Conservation (phyloP, 2,329 filamentous ascomycete species). For the Boeremia exigua region DNA sequence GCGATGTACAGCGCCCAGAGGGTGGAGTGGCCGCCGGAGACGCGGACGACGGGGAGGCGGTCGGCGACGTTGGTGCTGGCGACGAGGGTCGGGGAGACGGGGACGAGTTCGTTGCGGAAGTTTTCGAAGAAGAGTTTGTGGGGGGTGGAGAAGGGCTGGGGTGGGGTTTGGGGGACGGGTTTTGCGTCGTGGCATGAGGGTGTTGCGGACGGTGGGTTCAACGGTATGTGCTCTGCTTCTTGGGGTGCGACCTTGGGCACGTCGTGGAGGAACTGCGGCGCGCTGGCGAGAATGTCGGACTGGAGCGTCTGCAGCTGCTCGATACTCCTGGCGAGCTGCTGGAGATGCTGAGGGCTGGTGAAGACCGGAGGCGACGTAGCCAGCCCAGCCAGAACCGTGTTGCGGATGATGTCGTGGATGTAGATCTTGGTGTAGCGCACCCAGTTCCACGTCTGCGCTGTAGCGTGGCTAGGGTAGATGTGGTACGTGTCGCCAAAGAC, state of each 20-base stretch:
- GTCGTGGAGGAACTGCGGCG: constrained; percentile 45
- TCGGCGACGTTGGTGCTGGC: constrained; percentile 12
- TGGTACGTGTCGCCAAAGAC: constrained; percentile 41
- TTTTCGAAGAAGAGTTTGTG: constrained; percentile 20
- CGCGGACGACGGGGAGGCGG: constrained; percentile 39
- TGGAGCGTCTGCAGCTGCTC: constrained; percentile 34
- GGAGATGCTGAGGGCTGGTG: constrained; percentile 23
- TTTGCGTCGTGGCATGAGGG: not conserved
- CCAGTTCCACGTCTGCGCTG: constrained; percentile 45
- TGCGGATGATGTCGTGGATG: constrained; percentile 45
- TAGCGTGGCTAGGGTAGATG: constrained; percentile 35
- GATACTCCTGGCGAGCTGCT: constrained; percentile 31
- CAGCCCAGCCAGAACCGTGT: constrained; percentile 36
- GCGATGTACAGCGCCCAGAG: constrained; percentile 44
- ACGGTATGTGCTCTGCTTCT: too few species aligned
- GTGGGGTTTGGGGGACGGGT: not conserved
- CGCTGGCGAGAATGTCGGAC: constrained; percentile 42
- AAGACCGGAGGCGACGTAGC: constrained; percentile 35
- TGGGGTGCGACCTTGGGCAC: constrained; percentile 30
- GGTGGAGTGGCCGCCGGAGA: constrained; percentile 39
- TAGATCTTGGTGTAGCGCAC: constrained; percentile 43
- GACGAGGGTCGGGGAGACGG: not conserved
- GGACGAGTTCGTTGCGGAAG: constrained; percentile 20
- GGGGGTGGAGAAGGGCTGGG: not conserved
- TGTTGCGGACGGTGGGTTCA: too few species aligned